These are phyloP conservation scores for Heterobasidion parviporum DNA, from an alignment of 1,284 basidiomycete species.

Conservation along the genomic window DNA sequence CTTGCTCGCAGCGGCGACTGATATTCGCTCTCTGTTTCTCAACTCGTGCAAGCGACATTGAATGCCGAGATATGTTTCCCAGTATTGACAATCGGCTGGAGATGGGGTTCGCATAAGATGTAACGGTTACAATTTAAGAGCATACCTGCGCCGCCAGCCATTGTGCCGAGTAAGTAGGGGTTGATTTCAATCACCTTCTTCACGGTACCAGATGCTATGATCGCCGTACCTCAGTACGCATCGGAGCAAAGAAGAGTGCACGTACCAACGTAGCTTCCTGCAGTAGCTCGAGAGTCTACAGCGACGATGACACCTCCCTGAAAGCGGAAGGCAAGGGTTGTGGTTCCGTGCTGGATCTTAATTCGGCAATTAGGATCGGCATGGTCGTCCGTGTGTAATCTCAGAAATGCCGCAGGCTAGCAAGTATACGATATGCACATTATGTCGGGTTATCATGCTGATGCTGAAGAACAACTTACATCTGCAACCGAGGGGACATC, in stretches of 20 bases:
- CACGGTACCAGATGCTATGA: conserved; percentile 83
- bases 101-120: conserved; percentile 6
- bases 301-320: conserved; percentile 96
- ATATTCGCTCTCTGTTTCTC: conserved; percentile 95
- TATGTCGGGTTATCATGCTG: conserved; percentile 3
- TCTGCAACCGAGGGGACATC: conserved; percentile 64
- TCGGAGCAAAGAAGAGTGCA: conserved; percentile 7
- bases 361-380: conserved; percentile 91
- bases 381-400: conserved; percentile 87
- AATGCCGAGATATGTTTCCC: conserved; percentile 99
- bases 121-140: not conserved
- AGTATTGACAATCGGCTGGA: conserved; percentile 86
- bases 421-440: conserved; percentile 2
- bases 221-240: not conserved
- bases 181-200: conserved; percentile 99
- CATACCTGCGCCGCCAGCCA: conserved; percentile 93
- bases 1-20: conserved; percentile 97
- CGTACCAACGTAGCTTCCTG: conserved; percentile 93
- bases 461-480: conserved; percentile 36
- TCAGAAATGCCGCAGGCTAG: conserved; percentile 85
- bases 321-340: conserved; percentile 96
- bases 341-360: conserved; percentile 99
- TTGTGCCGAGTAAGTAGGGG: conserved; percentile 95
- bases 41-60: conserved; percentile 97
- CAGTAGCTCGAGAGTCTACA: conserved; percentile 96